Conservation (phyloP, 2,329 filamentous ascomycete species). For the Monilinia fructicola region DNA sequence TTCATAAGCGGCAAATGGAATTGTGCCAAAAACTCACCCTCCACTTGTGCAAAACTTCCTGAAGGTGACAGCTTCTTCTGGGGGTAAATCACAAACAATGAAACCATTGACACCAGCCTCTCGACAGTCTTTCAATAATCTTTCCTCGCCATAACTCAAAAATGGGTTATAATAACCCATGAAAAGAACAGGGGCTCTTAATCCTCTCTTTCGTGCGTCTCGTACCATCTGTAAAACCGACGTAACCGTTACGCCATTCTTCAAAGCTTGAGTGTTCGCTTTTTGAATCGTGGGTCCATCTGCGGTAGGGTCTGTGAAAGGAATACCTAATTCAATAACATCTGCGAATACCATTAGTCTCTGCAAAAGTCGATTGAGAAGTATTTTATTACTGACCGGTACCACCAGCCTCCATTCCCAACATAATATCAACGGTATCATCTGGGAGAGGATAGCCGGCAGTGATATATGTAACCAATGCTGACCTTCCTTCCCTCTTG, state of each 20-base stretch:
- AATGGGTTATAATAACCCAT: constrained; percentile 99
- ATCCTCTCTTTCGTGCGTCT: constrained; percentile 71
- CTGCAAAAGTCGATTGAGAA: background rate
- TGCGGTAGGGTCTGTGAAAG: constrained; percentile 97
- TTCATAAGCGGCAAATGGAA: background rate
- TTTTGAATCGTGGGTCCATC: constrained; percentile 97
- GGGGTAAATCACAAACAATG: constrained; percentile 92
- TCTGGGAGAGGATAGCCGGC: constrained; percentile 85
- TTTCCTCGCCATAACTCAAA: constrained; percentile 90
- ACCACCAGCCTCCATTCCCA: constrained; percentile 90
- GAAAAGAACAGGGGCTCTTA: constrained; percentile 80
- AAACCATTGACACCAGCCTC: constrained; percentile 89
- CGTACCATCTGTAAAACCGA: constrained; percentile 81
- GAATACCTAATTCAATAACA: constrained; percentile 91
- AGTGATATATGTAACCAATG: constrained; percentile 94
- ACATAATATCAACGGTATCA: constrained; percentile 77
- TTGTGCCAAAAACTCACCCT: constrained; percentile 52
- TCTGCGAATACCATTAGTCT: constrained; percentile 52
- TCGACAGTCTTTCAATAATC: constrained; percentile 79
- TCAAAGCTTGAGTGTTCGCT: constrained; percentile 85
- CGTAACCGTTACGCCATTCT: constrained; percentile 83
- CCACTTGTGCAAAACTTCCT: constrained; percentile 77
- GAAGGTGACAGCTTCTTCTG: constrained; percentile 93
- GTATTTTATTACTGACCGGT: constrained; percentile 59
- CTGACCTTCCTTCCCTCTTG: constrained; percentile 54